A percentile compares a stretch with the other conserved stretches of the same genome.
Conservation (phyloP, 2,329 filamentous ascomycete species). For the Helminthosporium solani region DNA sequence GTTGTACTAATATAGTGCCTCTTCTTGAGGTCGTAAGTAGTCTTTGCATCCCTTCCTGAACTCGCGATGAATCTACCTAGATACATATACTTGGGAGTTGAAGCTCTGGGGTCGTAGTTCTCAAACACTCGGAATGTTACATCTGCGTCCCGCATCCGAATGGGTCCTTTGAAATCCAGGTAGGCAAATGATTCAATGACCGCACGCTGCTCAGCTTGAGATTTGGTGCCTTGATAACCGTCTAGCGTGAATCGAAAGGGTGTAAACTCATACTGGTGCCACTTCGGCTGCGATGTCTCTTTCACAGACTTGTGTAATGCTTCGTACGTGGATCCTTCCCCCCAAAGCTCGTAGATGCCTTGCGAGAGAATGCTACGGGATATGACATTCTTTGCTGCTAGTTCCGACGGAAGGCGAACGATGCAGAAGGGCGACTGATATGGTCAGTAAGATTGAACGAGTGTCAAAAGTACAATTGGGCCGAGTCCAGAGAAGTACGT, state of each 20-base stretch:
- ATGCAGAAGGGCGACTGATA: conserved; percentile 84
- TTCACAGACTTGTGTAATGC: conserved; percentile 68
- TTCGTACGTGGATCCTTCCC: conserved; percentile 64
- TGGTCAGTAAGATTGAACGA: conserved; percentile 9
- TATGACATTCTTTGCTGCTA: conserved; percentile 66
- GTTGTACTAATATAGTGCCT: conserved; percentile 92
- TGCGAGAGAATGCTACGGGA: conserved; percentile 77
- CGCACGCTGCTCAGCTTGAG: conserved; percentile 61
- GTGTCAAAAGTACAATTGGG: not conserved
- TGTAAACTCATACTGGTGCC: conserved; percentile 62
- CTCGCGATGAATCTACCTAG: conserved; percentile 71
- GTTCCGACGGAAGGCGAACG: conserved; percentile 63
- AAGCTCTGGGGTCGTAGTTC: conserved; percentile 64
- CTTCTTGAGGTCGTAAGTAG: conserved; percentile 87
- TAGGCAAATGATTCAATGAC: conserved; percentile 83
- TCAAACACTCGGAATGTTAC: conserved; percentile 80
- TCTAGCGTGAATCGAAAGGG: conserved; percentile 87
- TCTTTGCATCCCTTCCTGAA: conserved; percentile 66
- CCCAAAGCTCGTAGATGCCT: conserved; percentile 89
- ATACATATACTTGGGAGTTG: conserved; percentile 60
- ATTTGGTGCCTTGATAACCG: conserved; percentile 73
- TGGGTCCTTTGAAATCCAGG: conserved; percentile 73
- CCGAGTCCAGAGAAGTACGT: not conserved
- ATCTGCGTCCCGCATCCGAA: conserved; percentile 68
- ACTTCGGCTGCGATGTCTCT: conserved; percentile 60